phyloP scores from a whole-genome alignment of 2,329 filamentous ascomycete genomes.

The Paecilomyces variotii region DNA sequence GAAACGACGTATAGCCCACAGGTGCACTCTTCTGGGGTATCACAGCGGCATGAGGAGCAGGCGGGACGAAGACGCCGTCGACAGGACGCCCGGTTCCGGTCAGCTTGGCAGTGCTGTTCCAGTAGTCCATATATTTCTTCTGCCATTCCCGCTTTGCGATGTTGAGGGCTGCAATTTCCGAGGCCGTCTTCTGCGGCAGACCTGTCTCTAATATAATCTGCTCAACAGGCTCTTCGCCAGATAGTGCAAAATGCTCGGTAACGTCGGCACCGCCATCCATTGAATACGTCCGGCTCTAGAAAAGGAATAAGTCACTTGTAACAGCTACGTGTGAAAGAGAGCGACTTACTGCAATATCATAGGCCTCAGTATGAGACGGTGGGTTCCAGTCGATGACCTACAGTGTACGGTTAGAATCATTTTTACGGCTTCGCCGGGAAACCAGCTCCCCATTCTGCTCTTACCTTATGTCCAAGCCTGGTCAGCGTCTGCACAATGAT shows the following conservation, averaged over 20 bases:
- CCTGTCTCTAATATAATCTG: constrained; percentile 34
- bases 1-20: constrained; percentile 37
- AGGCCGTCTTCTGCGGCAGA: constrained; percentile 31
- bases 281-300: constrained; percentile 14
- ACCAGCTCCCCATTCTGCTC: background rate
- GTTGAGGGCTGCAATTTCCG: constrained; percentile 42
- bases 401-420: background rate
- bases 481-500: constrained; percentile 43
- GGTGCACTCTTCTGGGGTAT: constrained; percentile 38
- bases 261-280: constrained; percentile 46
- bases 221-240: constrained; percentile 46
- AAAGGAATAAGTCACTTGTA: constrained; percentile 8
- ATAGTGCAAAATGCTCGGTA: constrained; percentile 43
- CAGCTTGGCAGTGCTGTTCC: constrained; percentile 47
- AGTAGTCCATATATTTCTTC: constrained; percentile 55
- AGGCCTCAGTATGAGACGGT: constrained; percentile 38
- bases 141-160: constrained; percentile 48
- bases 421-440: background rate
- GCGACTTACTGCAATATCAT: constrained; percentile 33
- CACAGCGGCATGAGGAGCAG: constrained; percentile 35
- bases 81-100: constrained; percentile 46
- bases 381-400: constrained; percentile 53
- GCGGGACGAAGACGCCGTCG: constrained; percentile 42
- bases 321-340: background rate
- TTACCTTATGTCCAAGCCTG: constrained; percentile 44